Percentiles rank a stretch among this genome's conserved stretches.
These are phyloP conservation scores for Saccharomycopsis oosterbeekiorum DNA, from an alignment of 805 yeast species.

Conservation along the genomic window DNA sequence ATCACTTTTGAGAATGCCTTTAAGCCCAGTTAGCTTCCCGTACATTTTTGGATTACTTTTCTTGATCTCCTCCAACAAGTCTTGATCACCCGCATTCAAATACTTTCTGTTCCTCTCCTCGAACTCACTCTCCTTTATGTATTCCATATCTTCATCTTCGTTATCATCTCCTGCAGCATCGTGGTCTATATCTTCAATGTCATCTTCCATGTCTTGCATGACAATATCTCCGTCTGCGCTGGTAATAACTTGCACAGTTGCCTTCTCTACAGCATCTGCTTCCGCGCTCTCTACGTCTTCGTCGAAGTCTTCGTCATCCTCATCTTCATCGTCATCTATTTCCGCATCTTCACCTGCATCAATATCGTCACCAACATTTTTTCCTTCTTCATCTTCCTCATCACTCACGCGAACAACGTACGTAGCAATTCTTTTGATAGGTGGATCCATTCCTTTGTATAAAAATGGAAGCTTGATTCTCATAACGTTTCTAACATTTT, in stretches of 20 bases:
- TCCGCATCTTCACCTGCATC: background rate
- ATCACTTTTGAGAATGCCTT: constrained; percentile 7
- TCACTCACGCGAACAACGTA: constrained; percentile 24
- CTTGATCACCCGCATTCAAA: background rate
- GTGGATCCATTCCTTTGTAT: constrained; percentile 39
- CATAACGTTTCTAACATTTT: constrained; percentile 56
- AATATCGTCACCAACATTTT: background rate
- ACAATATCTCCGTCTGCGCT: background rate
- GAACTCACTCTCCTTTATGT: constrained; percentile 11
- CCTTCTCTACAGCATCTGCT: constrained; percentile 4
- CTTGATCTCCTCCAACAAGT: constrained; percentile 1
- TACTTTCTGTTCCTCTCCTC: background rate
- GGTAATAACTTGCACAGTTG: background rate
- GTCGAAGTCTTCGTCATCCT: constrained; percentile 17
- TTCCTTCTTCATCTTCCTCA: constrained; percentile 16
- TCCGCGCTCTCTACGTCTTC: constrained; percentile 26
- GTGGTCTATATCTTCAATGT: constrained; percentile 17
- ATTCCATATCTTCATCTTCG: constrained; percentile 26
- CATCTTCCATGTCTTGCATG: constrained; percentile 2
- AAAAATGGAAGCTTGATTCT: constrained; percentile 61
- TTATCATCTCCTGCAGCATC: constrained; percentile 24
- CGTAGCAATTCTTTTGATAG: constrained; percentile 30
- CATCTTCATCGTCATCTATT: background rate
- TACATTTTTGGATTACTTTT: constrained; percentile 9
- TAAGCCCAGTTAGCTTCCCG: constrained; percentile 1